Evolutionary conservation across 495 filamentous ascomycete species (phyloP).

Genomic region (Aspergillus sclerotioniger): DNA sequence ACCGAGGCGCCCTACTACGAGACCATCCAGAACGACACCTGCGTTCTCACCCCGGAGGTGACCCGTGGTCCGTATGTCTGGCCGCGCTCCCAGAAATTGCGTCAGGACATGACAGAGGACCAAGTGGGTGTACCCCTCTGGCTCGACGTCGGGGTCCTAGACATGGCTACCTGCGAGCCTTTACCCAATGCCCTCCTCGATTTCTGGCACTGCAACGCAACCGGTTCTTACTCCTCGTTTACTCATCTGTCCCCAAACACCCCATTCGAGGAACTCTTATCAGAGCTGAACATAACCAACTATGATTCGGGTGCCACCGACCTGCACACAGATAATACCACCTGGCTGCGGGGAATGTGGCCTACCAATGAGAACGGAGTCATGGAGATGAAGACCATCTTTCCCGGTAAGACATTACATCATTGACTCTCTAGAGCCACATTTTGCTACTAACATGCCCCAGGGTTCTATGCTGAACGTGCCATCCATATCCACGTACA

Average conservation of each 20-base stretch:
- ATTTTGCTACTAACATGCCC: not conserved
- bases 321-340: conserved; percentile 32
- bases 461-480: conserved; percentile 36
- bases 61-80: conserved; percentile 49
- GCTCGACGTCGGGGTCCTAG: conserved; percentile 55
- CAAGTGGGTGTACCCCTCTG: conserved; percentile 50
- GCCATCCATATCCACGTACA: conserved; percentile 33
- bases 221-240: conserved; percentile 51
- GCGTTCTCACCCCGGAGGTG: conserved; percentile 49
- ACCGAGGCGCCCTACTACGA: conserved; percentile 24
- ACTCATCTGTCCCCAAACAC: conserved; percentile 33
- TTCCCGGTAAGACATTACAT: conserved; percentile 45
- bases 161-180: conserved; percentile 51
- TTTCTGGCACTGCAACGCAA: conserved; percentile 51
- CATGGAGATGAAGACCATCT: conserved; percentile 48
- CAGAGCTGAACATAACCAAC: conserved; percentile 13
- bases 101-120: conserved; percentile 51
- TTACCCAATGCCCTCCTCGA: conserved; percentile 52
- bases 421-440: not conserved
- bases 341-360: conserved; percentile 49
- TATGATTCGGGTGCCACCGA: conserved; percentile 16
- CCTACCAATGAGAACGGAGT: conserved; percentile 48
- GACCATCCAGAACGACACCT: conserved; percentile 38
- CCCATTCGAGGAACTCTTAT: conserved; percentile 19
- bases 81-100: conserved; percentile 24